phyloP scores from a whole-genome alignment of 208 protist genomes.

The Naegleria lovaniensis region DNA sequence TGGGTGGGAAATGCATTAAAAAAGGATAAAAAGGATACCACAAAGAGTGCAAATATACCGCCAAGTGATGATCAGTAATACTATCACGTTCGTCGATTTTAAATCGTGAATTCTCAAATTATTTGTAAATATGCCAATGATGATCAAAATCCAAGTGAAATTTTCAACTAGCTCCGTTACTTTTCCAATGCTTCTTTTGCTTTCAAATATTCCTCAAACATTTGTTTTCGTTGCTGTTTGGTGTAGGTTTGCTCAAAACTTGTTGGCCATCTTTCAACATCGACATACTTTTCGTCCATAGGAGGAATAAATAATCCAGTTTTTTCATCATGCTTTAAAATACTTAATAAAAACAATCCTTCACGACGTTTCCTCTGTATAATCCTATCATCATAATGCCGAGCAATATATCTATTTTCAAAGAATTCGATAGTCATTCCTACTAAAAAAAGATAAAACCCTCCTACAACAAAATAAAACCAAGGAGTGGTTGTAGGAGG shows the following conservation, averaged over 20 bases:
- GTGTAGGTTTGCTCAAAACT: background rate
- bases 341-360: background rate
- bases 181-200: background rate
- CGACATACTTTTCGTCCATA: background rate
- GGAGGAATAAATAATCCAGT: background rate
- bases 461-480: background rate
- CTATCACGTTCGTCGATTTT: background rate
- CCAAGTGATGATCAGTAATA: background rate
- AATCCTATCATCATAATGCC: background rate
- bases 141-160: too few relatives aligned
- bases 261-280: slow-evolving; percentile 8
- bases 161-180: too few relatives aligned
- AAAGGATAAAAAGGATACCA: background rate
- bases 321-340: background rate
- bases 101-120: too few relatives aligned
- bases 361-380: background rate
- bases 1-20: background rate
- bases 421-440: background rate
- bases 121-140: too few relatives aligned
- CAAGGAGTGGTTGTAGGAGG: background rate
- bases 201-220: background rate
- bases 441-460: background rate
- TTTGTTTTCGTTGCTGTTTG: background rate
- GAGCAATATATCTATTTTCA: background rate
- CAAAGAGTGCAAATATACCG: background rate